Percentiles rank a stretch among this genome's conserved stretches.
Evolutionary conservation across 1,284 basidiomycete genomes (phyloP).

Genomic region (Clitocybe nebularis): DNA sequence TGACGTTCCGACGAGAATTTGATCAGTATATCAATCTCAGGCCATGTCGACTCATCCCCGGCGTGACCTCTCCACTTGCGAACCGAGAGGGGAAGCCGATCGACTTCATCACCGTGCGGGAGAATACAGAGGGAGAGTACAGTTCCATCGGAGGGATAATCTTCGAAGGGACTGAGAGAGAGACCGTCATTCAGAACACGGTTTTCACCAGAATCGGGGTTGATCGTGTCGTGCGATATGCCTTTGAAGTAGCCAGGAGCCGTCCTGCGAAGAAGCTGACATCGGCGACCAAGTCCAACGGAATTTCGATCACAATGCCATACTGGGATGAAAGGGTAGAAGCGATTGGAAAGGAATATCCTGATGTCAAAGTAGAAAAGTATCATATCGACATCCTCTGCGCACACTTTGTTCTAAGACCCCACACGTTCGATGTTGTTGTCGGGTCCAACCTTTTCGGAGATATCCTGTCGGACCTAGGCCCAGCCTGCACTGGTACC

Average conservation of each 20-base stretch:
- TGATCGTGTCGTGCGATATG: conserved; percentile 49
- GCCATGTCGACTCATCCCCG: conserved; percentile 47
- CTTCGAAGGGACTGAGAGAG: conserved; percentile 33
- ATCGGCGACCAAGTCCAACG: conserved; percentile 50
- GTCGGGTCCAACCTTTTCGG: conserved; percentile 53
- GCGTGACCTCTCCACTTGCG: conserved; percentile 43
- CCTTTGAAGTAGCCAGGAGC: conserved; percentile 47
- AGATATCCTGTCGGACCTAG: conserved; percentile 54
- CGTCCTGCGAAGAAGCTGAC: conserved; percentile 49
- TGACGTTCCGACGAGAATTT: conserved; percentile 48
- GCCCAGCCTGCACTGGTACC: conserved; percentile 51
- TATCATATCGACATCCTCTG: conserved; percentile 47
- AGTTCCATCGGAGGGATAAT: conserved; percentile 48
- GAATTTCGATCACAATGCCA: conserved; percentile 43
- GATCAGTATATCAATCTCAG: conserved; percentile 56
- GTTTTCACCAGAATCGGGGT: conserved; percentile 45
- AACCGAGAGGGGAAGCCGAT: conserved; percentile 33
- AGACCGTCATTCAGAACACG: conserved; percentile 32
- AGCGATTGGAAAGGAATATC: conserved; percentile 46
- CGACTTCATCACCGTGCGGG: conserved; percentile 50
- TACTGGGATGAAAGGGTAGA: conserved; percentile 46
- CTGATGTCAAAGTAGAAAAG: conserved; percentile 48
- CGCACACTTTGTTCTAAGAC: conserved; percentile 45
- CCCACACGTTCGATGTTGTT: conserved; percentile 50
- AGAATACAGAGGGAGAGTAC: conserved; percentile 59